These are phyloP conservation scores for Epicoccum nigrum DNA, from an alignment of 2,329 filamentous ascomycete genomes.

Conservation along the genomic window DNA sequence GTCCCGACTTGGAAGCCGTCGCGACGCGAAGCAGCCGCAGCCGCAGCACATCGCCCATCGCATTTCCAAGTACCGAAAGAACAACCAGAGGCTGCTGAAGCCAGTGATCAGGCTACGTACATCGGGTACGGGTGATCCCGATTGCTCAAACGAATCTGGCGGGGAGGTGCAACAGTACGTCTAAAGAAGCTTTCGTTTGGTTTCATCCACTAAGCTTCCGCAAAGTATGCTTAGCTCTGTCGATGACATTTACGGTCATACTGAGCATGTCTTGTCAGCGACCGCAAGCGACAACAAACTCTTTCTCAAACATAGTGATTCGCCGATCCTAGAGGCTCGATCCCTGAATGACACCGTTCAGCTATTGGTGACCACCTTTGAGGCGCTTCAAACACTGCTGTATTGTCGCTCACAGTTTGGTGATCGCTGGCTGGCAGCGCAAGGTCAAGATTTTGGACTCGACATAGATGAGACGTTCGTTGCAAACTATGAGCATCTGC, in stretches of 20 bases:
- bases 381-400: constrained; percentile 40
- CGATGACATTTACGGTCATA: constrained; percentile 27
- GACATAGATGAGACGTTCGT: constrained; percentile 46
- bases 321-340: constrained; percentile 36
- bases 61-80: constrained; percentile 33
- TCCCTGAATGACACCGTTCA: constrained; percentile 38
- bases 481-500: constrained; percentile 53
- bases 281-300: constrained; percentile 40
- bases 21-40: constrained; percentile 30
- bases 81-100: constrained; percentile 21
- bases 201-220: constrained; percentile 41
- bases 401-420: constrained; percentile 34
- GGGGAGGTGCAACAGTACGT: constrained; percentile 48
- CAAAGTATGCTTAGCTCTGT: constrained; percentile 39
- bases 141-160: constrained; percentile 39
- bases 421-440: constrained; percentile 40
- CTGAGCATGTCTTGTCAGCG: constrained; percentile 33
- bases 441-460: constrained; percentile 38
- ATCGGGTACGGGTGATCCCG: constrained; percentile 31
- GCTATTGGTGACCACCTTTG: constrained; percentile 37
- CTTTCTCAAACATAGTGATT: constrained; percentile 45
- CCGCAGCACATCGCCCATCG: constrained; percentile 31
- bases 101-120: constrained; percentile 28
- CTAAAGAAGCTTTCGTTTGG: constrained; percentile 36
- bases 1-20: constrained; percentile 29